Evolutionary conservation across 2,329 filamentous ascomycete genomes (phyloP).

Genomic region (Sporothrix globosa): DNA sequence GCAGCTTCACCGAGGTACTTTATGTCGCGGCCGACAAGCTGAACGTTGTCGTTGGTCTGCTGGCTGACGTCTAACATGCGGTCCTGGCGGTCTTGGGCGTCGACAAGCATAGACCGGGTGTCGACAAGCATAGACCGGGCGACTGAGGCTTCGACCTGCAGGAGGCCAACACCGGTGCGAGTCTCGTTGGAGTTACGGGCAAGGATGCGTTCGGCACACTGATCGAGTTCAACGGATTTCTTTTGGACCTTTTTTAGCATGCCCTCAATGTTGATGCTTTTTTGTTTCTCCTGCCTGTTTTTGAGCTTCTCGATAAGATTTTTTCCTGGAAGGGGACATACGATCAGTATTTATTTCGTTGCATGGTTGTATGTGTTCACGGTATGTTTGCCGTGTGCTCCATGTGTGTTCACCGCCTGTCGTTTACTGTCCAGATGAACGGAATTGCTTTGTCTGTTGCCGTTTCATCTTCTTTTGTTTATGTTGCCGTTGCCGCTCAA

Average conservation of each 20-base stretch:
- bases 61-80: background rate
- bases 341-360: background rate
- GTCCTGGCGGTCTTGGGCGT: background rate
- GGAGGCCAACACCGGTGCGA: background rate
- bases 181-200: constrained; percentile 15
- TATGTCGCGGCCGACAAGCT: background rate
- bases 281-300: constrained; percentile 25
- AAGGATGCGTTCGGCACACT: constrained; percentile 28
- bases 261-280: constrained; percentile 26
- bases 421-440: background rate
- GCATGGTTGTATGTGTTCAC: background rate
- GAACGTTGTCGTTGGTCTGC: background rate
- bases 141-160: constrained; percentile 8
- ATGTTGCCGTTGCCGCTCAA: background rate
- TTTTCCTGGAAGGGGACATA: background rate
- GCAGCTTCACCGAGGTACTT: background rate
- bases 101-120: background rate
- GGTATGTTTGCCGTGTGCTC: background rate
- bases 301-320: constrained; percentile 24
- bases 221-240: constrained; percentile 27
- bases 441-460: background rate
- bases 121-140: background rate
- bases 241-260: constrained; percentile 28
- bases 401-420: background rate
- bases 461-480: background rate